A percentile compares a stretch with the other conserved stretches of the same genome.
phyloP scores from a whole-genome alignment of 352 stramenopile genomes.

The Pythium pyrilobum region DNA sequence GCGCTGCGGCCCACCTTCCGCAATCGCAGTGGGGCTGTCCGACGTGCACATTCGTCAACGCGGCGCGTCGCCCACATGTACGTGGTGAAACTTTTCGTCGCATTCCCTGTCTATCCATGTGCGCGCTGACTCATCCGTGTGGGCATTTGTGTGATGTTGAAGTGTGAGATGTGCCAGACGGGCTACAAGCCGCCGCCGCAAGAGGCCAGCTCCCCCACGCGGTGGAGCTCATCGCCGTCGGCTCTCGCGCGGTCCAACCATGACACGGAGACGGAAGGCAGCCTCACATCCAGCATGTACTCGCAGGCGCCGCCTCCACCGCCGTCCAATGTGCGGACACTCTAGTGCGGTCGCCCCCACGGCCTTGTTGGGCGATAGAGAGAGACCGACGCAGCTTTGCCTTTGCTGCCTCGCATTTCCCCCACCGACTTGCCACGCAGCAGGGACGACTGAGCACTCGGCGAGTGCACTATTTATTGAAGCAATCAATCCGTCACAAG shows the following conservation, averaged over 20 bases:
- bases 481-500: background rate
- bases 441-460: background rate
- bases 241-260: background rate
- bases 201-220: constrained; percentile 8
- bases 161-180: constrained; percentile 29
- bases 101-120: background rate
- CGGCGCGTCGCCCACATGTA: constrained; percentile 53
- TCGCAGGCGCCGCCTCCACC: constrained; percentile 2
- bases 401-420: no score
- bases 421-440: no score
- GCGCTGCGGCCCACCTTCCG: constrained; percentile 30
- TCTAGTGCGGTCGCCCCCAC: background rate
- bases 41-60: constrained; percentile 68
- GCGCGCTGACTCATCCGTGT: background rate
- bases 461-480: background rate
- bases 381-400: background rate
- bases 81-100: background rate
- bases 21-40: constrained; percentile 51
- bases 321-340: background rate
- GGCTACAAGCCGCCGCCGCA: constrained; percentile 7
- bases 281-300: constrained; percentile 2
- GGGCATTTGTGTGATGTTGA: background rate
- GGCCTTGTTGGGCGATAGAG: no score
- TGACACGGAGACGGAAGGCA: constrained; percentile 11
- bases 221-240: constrained; percentile 17